A percentile compares a stretch with the other conserved stretches of the same genome.
Evolutionary conservation across 2,329 filamentous ascomycete genomes (phyloP).

Genomic region (Chaetomiaceae sp.): DNA sequence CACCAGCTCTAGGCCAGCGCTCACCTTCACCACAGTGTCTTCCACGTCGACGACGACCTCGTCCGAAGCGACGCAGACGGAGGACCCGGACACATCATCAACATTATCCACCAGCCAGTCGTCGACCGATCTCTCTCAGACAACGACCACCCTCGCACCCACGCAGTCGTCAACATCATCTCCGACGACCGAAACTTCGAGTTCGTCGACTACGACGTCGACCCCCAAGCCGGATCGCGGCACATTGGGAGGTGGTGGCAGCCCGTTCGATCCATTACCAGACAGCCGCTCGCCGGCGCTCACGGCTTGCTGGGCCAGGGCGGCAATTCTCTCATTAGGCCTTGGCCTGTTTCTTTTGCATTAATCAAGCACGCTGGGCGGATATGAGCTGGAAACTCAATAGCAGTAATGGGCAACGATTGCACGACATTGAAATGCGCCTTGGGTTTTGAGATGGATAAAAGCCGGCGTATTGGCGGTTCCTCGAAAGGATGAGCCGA

Average conservation of each 20-base stretch:
- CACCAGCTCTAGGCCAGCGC: neutral
- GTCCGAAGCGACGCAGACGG: slow-evolving; percentile 1
- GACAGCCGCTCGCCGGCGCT: slow-evolving; percentile 1
- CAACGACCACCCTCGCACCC: neutral
- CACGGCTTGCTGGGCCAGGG: neutral
- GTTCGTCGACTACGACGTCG: neutral
- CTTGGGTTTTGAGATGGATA: no score
- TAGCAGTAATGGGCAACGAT: no score
- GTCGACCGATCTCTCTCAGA: neutral
- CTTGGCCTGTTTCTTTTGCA: slow-evolving; percentile 4
- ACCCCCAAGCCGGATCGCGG: neutral
- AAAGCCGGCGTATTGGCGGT: no score
- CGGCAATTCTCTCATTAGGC: neutral
- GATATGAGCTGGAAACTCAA: neutral
- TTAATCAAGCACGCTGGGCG: neutral
- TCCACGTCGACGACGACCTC: slow-evolving; percentile 12
- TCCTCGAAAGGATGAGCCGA: no score
- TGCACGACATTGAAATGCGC: no score
- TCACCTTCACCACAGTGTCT: slow-evolving; percentile 16
- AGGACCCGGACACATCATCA: neutral
- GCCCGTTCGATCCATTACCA: slow-evolving; percentile 22
- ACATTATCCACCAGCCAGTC: neutral
- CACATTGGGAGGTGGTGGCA: slow-evolving; percentile 18
- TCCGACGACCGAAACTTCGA: neutral
- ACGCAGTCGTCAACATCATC: neutral